Conservation (phyloP, 225 moss, liverwort and hornwort species). For the Anthoceros angustus region DNA sequence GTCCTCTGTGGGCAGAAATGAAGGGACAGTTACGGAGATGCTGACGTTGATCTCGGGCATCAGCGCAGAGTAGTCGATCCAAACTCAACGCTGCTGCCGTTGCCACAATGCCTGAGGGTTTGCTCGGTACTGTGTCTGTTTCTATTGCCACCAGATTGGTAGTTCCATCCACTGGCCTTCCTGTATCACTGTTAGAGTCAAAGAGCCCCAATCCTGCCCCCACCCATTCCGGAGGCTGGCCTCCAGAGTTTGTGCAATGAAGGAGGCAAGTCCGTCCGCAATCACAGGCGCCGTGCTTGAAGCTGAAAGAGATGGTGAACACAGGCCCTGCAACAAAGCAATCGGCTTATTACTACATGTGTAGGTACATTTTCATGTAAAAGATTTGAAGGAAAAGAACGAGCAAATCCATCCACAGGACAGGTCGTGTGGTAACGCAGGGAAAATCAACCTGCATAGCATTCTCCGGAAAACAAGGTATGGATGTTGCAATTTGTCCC, state of each 20-base stretch:
- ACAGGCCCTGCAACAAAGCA: too few relatives aligned
- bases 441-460: too few relatives aligned
- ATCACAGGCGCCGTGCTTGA: not conserved
- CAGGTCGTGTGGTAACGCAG: too few relatives aligned
- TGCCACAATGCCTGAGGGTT: not conserved
- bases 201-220: not conserved
- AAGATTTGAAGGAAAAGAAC: too few relatives aligned
- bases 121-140: not conserved
- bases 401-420: too few relatives aligned
- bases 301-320: too few relatives aligned
- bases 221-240: not conserved
- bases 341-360: too few relatives aligned
- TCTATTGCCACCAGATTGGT: not conserved
- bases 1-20: not conserved
- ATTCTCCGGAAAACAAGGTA: too few relatives aligned
- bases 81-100: not conserved
- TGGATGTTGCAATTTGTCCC: too few relatives aligned
- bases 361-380: too few relatives aligned
- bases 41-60: not conserved
- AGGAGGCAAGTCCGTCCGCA: not conserved
- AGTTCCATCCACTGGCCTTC: not conserved
- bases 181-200: not conserved
- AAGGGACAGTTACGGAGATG: not conserved
- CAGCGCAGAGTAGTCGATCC: not conserved
- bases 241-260: not conserved